Conservation (phyloP, 176 grass and related monocot species). For the Bothriochloa decipiens region DNA sequence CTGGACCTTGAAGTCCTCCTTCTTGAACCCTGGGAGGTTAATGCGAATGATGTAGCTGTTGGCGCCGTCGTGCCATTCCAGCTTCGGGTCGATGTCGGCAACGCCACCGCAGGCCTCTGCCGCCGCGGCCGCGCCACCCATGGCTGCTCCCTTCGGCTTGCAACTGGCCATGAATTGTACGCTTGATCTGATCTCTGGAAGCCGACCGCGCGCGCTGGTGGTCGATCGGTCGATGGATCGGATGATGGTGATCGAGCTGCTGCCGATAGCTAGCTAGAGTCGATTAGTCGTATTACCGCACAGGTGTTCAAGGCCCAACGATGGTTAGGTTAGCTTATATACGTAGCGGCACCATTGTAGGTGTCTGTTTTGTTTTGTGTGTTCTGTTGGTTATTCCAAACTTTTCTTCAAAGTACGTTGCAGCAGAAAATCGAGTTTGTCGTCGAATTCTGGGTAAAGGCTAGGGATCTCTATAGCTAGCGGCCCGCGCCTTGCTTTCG, state of each 20-base stretch:
- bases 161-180: slow-evolving; percentile 25
- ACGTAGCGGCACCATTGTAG: background rate
- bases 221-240: background rate
- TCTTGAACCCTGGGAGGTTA: slow-evolving; percentile 62
- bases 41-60: slow-evolving; percentile 35
- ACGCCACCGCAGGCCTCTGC: background rate
- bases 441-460: background rate
- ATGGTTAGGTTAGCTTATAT: background rate
- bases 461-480: background rate
- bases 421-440: background rate
- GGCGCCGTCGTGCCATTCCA: slow-evolving; percentile 27
- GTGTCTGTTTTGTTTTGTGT: background rate
- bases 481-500: background rate
- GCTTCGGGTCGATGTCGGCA: slow-evolving; percentile 40
- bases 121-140: background rate
- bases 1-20: slow-evolving; percentile 60
- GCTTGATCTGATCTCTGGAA: background rate
- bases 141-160: background rate
- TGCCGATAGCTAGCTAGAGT: background rate
- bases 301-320: background rate
- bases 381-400: slow-evolving; percentile 51
- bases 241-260: background rate
- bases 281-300: background rate
- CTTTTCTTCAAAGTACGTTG: slow-evolving; percentile 48
- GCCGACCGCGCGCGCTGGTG: background rate